Evolutionary conservation across 345 rosid genomes (phyloP), one percentile per base, ranked within the genome.

Genomic region (Gossypium anomalum): DNA sequence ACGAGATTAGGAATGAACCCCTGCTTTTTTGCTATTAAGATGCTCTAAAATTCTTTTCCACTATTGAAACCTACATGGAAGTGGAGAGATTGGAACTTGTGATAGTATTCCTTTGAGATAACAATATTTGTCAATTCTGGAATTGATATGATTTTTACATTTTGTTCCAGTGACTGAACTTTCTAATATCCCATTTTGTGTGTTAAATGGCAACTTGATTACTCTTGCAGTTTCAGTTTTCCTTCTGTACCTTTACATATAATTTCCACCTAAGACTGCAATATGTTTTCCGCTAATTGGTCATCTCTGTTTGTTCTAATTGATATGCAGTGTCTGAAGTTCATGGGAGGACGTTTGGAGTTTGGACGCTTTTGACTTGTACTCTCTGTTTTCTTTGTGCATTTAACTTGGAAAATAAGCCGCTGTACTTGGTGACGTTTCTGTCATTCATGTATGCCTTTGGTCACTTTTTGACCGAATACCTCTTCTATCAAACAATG

Each of bases 301-400:
- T 23, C 48, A 47, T 43, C 53, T 55, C 59, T 27, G 34, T 64
- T 51, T 62, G 62, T 8, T 34, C 52, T 17, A 43, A 75, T n/a
- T 78, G 61, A 38, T 67, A 45, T 87, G 80, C 85, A 92, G 98
- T 94, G 97, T 89, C 88, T 84, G 98, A 93, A 75, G 94, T 94
- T 81, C 98, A 94, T 79, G 97, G 98, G 77, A 89, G 98, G 79
- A 94, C 96, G 56, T 94, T 92, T 73, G 98, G 97, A 80, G 92
- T 93, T 70, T 94, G 98, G 98, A 94, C 98, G 1, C 96, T 92
- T 61, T 77, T 94, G 80, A 94, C 97, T 38, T 89, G 98, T 89
- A 94, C 96, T 53, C 94, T 94, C 73, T 94, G 98, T 82, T 87
- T 87, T 76, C 92, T 92, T 45, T 94, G 98, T 80, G 98, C 98